These are phyloP conservation scores for Talaromyces stipitatus DNA, from an alignment of 495 filamentous ascomycete genomes.

Conservation along the genomic window DNA sequence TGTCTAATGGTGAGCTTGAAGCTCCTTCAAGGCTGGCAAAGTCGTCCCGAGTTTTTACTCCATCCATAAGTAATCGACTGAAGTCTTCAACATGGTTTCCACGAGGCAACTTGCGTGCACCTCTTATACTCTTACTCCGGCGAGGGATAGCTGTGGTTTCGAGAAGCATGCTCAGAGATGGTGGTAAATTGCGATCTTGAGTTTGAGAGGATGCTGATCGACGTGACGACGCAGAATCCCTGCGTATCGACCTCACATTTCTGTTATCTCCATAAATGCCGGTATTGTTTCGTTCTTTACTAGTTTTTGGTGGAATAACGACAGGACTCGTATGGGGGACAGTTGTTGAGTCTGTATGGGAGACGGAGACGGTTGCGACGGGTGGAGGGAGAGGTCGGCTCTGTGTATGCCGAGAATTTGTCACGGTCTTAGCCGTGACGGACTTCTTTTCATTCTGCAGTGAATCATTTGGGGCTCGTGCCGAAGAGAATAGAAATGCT, in stretches of 20 bases:
- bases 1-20: constrained; percentile 29
- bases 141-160: constrained; percentile 39
- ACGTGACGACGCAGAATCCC: constrained; percentile 8
- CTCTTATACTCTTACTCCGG: constrained; percentile 22
- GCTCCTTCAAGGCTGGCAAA: constrained; percentile 16
- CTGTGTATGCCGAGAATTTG: not conserved
- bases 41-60: constrained; percentile 26
- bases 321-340: constrained; percentile 28
- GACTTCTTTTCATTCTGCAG: not conserved
- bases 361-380: not conserved
- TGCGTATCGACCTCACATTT: not conserved
- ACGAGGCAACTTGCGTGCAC: constrained; percentile 29
- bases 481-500: constrained; percentile 33
- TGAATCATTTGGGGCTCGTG: constrained; percentile 16
- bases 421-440: not conserved
- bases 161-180: constrained; percentile 33
- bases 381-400: constrained; percentile 8
- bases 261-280: constrained; percentile 5
- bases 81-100: constrained; percentile 40
- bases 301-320: constrained; percentile 35
- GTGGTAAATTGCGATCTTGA: constrained; percentile 25
- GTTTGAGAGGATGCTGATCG: constrained; percentile 26
- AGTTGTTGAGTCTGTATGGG: not conserved
- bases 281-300: constrained; percentile 15
- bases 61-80: constrained; percentile 35